phyloP scores from a whole-genome alignment of 768 basidiomycete genomes.

The Tylopilus sp. region DNA sequence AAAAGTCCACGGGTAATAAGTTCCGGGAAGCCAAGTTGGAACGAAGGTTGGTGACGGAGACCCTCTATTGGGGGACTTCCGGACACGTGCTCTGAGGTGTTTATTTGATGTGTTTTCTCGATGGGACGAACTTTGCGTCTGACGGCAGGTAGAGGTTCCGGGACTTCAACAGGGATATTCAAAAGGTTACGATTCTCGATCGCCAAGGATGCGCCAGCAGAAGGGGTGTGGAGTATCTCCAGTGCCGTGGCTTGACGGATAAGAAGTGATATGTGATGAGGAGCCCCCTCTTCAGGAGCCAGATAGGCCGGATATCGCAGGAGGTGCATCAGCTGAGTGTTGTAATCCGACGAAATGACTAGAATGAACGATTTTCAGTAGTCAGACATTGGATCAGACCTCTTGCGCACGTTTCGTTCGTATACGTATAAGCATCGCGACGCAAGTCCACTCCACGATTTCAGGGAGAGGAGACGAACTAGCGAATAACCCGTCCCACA shows the following conservation, averaged over 20 bases:
- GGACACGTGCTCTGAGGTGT: conserved; percentile 19
- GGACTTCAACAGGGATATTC: conserved; percentile 66
- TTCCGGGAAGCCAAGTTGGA: conserved; percentile 61
- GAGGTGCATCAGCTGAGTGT: conserved; percentile 75
- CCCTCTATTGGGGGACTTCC: conserved; percentile 25
- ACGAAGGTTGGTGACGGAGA: conserved; percentile 40
- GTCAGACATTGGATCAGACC: not conserved
- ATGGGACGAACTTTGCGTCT: conserved; percentile 36
- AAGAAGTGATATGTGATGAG: conserved; percentile 65
- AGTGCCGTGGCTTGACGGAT: conserved; percentile 81
- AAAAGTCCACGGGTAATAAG: conserved; percentile 67
- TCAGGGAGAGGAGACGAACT: conserved; percentile 70
- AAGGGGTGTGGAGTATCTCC: conserved; percentile 67
- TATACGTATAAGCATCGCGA: conserved; percentile 93
- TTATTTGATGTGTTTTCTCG: conserved; percentile 30
- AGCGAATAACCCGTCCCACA: conserved; percentile 98
- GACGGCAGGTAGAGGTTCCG: conserved; percentile 40
- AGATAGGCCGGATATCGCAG: conserved; percentile 73
- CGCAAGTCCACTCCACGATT: conserved; percentile 81
- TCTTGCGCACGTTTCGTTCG: conserved; percentile 76
- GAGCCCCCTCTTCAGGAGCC: conserved; percentile 34
- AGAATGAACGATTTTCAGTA: conserved; percentile 15
- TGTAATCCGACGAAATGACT: conserved; percentile 90
- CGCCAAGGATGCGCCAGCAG: conserved; percentile 73
- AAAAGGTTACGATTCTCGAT: conserved; percentile 81